Conservation (phyloP, 176 grass and related monocot genomes). For the Saccharum officinarum region DNA sequence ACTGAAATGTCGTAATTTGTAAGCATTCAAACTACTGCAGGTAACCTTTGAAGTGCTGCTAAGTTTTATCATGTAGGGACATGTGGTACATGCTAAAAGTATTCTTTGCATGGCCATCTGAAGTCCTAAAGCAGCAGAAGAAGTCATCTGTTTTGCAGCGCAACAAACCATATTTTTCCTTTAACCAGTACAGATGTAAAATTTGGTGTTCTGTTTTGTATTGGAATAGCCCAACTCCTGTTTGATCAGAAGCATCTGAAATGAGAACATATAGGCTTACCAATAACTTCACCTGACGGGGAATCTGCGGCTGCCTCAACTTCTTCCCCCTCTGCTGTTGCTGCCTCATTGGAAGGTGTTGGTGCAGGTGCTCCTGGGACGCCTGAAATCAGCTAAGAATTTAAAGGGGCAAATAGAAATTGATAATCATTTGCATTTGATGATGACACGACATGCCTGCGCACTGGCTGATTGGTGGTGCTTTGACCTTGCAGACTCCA, state of each 20-base stretch:
- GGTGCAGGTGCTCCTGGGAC: slow-evolving; percentile 1
- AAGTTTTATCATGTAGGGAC: not conserved
- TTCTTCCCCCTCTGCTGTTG: not conserved
- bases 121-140: not conserved
- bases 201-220: slow-evolving; percentile 17
- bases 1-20: not conserved
- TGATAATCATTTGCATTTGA: not conserved
- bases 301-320: slow-evolving; percentile 4
- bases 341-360: slow-evolving; percentile 12
- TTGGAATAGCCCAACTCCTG: not conserved
- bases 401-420: not conserved
- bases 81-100: not conserved
- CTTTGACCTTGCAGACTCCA: slow-evolving; percentile 59
- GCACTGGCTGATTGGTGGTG: slow-evolving; percentile 62
- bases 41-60: not conserved
- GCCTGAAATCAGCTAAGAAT: slow-evolving; percentile 5
- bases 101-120: not conserved
- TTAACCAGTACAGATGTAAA: not conserved
- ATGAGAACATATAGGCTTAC: slow-evolving; percentile 8
- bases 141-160: not conserved
- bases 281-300: slow-evolving; percentile 37
- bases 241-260: slow-evolving; percentile 8
- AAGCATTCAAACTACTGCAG: not conserved
- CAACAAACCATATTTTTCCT: not conserved
- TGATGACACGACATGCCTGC: slow-evolving; percentile 46